A percentile compares a stretch with the other conserved stretches of the same genome.
Conservation (phyloP, 2,329 filamentous ascomycete species). For the Myriosclerotinia duriaeana region DNA sequence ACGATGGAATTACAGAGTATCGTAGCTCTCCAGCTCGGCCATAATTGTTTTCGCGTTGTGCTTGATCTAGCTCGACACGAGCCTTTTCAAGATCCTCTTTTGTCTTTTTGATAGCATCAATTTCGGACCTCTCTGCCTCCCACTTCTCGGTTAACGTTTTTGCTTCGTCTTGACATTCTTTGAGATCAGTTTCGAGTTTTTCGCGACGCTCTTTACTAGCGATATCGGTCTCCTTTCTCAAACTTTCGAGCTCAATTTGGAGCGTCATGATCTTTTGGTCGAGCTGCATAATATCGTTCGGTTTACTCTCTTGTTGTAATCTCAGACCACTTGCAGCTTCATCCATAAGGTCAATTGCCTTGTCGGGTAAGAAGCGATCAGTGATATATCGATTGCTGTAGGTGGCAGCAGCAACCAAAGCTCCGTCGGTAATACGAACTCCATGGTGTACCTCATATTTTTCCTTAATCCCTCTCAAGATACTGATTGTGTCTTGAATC, state of each 20-base stretch:
- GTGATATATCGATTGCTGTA: constrained; percentile 96
- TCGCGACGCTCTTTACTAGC: constrained; percentile 84
- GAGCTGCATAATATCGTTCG: constrained; percentile 86
- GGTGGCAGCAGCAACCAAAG: constrained; percentile 85
- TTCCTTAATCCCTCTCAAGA: constrained; percentile 93
- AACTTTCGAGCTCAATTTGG: constrained; percentile 91
- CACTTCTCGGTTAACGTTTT: constrained; percentile 75
- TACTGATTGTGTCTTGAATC: constrained; percentile 91
- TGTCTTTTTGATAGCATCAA: constrained; percentile 80
- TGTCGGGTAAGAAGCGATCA: constrained; percentile 92
- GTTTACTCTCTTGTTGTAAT: constrained; percentile 94
- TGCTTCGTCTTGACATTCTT: constrained; percentile 74
- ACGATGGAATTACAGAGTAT: constrained; percentile 79
- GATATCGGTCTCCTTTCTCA: constrained; percentile 91
- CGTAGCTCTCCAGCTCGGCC: constrained; percentile 85
- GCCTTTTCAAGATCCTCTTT: constrained; percentile 89
- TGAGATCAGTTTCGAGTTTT: constrained; percentile 76
- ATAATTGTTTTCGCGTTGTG: constrained; percentile 81
- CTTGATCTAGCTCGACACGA: constrained; percentile 79
- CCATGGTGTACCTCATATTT: constrained; percentile 97
- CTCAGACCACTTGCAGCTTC: constrained; percentile 89
- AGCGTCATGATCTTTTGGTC: constrained; percentile 97
- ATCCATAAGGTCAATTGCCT: constrained; percentile 95
- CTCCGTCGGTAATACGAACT: constrained; percentile 88
- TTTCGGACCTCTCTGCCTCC: constrained; percentile 85